Evolutionary conservation across 2,329 filamentous ascomycete species (phyloP), one percentile per base, ranked within the genome.

Genomic region (Trichoderma citrinoviride): DNA sequence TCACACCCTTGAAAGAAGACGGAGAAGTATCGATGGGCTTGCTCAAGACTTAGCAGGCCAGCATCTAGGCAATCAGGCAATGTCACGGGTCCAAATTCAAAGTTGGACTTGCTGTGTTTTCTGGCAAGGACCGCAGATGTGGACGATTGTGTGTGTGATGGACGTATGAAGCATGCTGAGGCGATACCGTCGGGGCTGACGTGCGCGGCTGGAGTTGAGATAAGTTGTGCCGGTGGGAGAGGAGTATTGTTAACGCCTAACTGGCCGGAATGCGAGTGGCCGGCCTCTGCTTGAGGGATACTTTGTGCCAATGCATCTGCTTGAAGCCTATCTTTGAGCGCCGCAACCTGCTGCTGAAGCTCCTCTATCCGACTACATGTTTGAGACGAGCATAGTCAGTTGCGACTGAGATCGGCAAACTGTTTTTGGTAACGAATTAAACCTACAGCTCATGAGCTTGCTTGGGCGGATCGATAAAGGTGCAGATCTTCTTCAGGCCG

Each of bases 1-100:
- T 73, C 67, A 43, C 71, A 73, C 12, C 72, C 72, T 37, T 68
- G 65, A 47, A 73, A 74, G 60, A 74, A 74, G 14, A 69, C 67
- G 2, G 57, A 15, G 44, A 71, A 71, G 44, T 73, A 74, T 1
- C 41, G 40, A 1, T 65, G 60, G 3, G 71, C 72, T 19, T 73
- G 70, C 15, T 71, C 66, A 5, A 54, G 21, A 10, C 70, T 67
- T 15, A 72, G 53, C 8, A 74, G 54, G 2, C 71, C 71, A 5
- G 65, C 55, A 19, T 67, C 63, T 29, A 73, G 44, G 19, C 71
- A 67, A 53, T 74, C 71, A 1, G 68, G 67, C 3, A 68, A 29
- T 12, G 54, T 23, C 1, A 68, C 43, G 17, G 52, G 50, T 14
- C 57, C 65, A 8, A 64, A 37, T 5, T 67, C 60, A 25, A 71